Evolutionary conservation across 768 basidiomycete species (phyloP).

Genomic region (Macrolepiota albuminosa): DNA sequence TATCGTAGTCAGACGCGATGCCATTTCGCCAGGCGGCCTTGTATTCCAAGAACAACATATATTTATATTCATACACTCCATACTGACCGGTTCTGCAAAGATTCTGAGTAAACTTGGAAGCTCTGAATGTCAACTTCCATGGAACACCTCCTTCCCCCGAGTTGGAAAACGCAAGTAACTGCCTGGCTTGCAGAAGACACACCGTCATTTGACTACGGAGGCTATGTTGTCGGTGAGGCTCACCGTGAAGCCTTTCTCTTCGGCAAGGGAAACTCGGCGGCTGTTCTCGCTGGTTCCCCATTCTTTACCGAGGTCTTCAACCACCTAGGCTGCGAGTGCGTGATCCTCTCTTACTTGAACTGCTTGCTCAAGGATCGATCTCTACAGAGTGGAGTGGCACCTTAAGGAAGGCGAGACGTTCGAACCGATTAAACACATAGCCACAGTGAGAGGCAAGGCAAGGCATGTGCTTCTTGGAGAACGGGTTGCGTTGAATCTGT

Average conservation of each 20-base stretch:
- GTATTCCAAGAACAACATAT: no score
- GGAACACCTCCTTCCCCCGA: slow-evolving; percentile 84
- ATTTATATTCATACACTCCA: no score
- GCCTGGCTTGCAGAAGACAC: slow-evolving; percentile 91
- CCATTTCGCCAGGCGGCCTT: slow-evolving; percentile 64
- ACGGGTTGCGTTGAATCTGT: slow-evolving; percentile 85
- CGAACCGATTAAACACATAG: slow-evolving; percentile 78
- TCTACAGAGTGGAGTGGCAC: slow-evolving; percentile 87
- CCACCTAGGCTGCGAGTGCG: slow-evolving; percentile 88
- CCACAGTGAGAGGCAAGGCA: slow-evolving; percentile 88
- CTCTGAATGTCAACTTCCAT: slow-evolving; percentile 30
- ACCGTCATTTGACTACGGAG: slow-evolving; percentile 95
- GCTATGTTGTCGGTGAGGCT: slow-evolving; percentile 92
- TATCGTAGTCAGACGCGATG: slow-evolving; percentile 91
- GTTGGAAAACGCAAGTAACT: slow-evolving; percentile 80
- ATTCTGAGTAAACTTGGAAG: no score
- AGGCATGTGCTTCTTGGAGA: slow-evolving; percentile 88
- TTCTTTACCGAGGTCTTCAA: slow-evolving; percentile 93
- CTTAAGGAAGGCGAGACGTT: slow-evolving; percentile 79
- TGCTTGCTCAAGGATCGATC: not conserved
- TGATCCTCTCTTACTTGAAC: slow-evolving; percentile 12
- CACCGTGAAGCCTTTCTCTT: slow-evolving; percentile 81
- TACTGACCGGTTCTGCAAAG: not conserved
- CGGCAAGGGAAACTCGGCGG: slow-evolving; percentile 78
- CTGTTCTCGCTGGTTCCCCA: slow-evolving; percentile 89